A percentile compares a stretch with the other conserved stretches of the same genome.
phyloP scores from a whole-genome alignment of 108 stramenopile species.

The Skeletonema menzelii region DNA sequence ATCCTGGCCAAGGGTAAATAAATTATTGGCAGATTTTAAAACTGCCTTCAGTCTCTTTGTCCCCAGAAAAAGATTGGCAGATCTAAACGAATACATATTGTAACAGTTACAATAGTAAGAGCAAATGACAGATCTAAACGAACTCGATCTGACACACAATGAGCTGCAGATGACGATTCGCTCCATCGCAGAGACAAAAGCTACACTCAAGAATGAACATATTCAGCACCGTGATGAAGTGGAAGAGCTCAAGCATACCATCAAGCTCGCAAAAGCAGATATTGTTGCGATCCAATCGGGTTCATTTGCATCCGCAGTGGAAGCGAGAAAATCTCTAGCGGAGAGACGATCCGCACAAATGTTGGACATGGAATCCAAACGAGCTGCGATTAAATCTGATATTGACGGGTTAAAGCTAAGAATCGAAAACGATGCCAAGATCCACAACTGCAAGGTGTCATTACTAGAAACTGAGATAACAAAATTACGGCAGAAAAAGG shows the following conservation, averaged over 20 bases:
- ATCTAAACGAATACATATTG: too few species aligned
- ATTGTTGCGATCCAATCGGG: slow-evolving; percentile 9
- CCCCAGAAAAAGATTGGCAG: too few species aligned
- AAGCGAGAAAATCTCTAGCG: not conserved
- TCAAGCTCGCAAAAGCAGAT: slow-evolving; percentile 11
- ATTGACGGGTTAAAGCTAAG: not conserved
- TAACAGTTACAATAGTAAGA: too few species aligned
- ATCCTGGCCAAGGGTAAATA: too few species aligned
- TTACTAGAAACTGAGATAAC: slow-evolving; percentile 1
- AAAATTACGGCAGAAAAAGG: not conserved
- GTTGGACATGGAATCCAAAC: not conserved
- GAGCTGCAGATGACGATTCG: not conserved
- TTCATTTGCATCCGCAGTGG: slow-evolving; percentile 1
- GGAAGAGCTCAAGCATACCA: slow-evolving; percentile 6
- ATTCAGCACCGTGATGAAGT: slow-evolving; percentile 11
- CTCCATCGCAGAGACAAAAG: not conserved
- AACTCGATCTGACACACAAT: not conserved
- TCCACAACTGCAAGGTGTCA: slow-evolving; percentile 7
- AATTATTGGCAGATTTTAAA: too few species aligned
- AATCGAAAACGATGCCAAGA: not conserved
- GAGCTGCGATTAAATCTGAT: not conserved
- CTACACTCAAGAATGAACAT: slow-evolving; percentile 9
- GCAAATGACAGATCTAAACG: not conserved
- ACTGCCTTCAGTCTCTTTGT: too few species aligned
- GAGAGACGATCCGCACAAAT: not conserved